These are phyloP conservation scores for Naegleria lovaniensis DNA, from an alignment of 208 protist genomes.

Conservation along the genomic window DNA sequence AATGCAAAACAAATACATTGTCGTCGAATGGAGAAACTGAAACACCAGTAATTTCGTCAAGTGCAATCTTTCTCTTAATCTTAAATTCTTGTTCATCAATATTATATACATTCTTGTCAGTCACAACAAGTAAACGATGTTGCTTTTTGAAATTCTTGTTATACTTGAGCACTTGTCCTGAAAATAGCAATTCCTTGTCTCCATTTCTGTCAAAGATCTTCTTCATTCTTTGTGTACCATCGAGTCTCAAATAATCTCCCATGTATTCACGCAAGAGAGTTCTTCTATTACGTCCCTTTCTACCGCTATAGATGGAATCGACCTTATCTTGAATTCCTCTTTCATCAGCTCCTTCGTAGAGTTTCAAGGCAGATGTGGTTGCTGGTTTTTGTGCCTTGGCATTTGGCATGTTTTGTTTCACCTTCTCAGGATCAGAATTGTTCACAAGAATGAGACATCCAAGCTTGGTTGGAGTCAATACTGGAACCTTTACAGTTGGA, in stretches of 20 bases:
- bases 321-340: neutral
- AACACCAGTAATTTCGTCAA: neutral
- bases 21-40: neutral
- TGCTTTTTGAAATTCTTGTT: neutral
- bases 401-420: neutral
- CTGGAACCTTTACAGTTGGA: neutral
- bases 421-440: neutral
- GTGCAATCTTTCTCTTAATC: neutral
- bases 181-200: neutral
- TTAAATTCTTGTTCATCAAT: conserved; percentile 4
- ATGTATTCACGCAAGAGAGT: neutral
- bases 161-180: neutral
- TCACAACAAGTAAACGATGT: neutral
- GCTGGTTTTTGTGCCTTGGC: neutral
- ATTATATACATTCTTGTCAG: conserved; percentile 1
- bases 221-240: neutral
- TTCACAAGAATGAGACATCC: neutral
- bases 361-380: neutral
- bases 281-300: neutral
- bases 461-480: neutral
- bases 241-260: neutral
- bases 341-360: neutral
- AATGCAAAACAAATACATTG: conserved; percentile 3
- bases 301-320: neutral
- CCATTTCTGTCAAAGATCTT: neutral